Base-by-base conservation (phyloP, 345 rosid genomes). In the Psidium friedrichsthalianum region DNA sequence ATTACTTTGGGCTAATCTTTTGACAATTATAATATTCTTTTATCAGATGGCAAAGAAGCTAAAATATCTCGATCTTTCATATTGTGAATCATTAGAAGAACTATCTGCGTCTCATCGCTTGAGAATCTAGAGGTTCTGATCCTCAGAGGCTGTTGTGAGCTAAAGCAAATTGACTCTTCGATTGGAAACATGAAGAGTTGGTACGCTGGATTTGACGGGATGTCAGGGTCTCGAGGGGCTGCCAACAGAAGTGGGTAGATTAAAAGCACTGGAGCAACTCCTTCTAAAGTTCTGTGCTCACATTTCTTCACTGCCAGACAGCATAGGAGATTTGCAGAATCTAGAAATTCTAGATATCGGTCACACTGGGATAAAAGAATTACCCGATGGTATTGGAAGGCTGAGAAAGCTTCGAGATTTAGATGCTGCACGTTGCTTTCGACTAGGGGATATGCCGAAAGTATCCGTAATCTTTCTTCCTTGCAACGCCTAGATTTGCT, bases 61-160 rank as follows among this genome's bases (percentile, higher is more conserved):
- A 22, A 56, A 21, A 21, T 56, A 2, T 56, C 58, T 56, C 3
- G n/a, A 56, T n/a, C 58, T 56, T 21, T 6, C 58, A 56, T 0
- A 0, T 3, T 22, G 58, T 21, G 0, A 2, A 7, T 56, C 11
- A 3, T 8, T 56, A 8, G 11, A 56, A 21, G 2, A 1, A 56
- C 58, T 56, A 22, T 3, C 58, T 56, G 22, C 58, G n/a, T 56
- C n/a, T 21, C 58, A 9, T 0, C 12, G 8, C 22, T 56, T 22
- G 20, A 22, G n/a, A 56, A 56, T 8, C 22, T 56, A 56, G 58
- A 56, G n/a, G 58, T 56, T 56, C 12, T 56, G n/a, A 56, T 56
- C 1, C n/a, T 21, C 0, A 1, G 0, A 3, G 0, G 3, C 8
- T 56, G 57, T 55, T 0, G 2, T 0, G 8, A 2, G 8, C 2